Evolutionary conservation across 2,329 filamentous ascomycete genomes (phyloP).

Genomic region (Lachnellula occidentalis): DNA sequence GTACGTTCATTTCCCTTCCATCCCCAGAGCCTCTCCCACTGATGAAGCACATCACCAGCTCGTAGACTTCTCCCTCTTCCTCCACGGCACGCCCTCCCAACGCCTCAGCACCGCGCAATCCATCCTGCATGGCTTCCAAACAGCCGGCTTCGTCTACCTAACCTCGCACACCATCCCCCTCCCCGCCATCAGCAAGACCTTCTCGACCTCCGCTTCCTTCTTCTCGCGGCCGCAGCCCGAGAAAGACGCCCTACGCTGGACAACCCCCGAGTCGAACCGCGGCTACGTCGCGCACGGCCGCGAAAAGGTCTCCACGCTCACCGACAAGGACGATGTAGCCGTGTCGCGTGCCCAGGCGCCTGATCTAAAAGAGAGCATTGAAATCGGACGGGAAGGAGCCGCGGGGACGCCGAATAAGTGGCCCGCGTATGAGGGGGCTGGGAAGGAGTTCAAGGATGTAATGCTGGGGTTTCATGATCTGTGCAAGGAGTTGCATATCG

Average conservation of each 20-base stretch:
- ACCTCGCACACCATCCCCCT: conserved; percentile 68
- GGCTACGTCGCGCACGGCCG: conserved; percentile 55
- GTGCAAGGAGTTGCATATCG: conserved; percentile 68
- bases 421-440: conserved; percentile 52
- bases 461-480: conserved; percentile 72
- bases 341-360: conserved; percentile 51
- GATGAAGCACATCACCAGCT: conserved; percentile 43
- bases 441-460: conserved; percentile 57
- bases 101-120: conserved; percentile 62
- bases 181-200: conserved; percentile 54
- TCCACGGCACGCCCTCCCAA: conserved; percentile 53
- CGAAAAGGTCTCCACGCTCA: conserved; percentile 24
- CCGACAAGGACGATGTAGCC: conserved; percentile 31
- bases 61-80: conserved; percentile 73
- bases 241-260: conserved; percentile 67
- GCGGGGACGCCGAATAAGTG: conserved; percentile 68
- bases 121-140: conserved; percentile 75
- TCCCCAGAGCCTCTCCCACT: not conserved
- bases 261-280: conserved; percentile 65
- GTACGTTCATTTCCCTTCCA: conserved; percentile 33
- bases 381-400: conserved; percentile 58
- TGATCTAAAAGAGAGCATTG: conserved; percentile 60
- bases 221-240: conserved; percentile 53
- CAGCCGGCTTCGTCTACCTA: conserved; percentile 84
- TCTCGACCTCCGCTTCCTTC: conserved; percentile 63